Evolutionary conservation across 345 rosid species (phyloP).

Genomic region (Anastatica hierochuntica): DNA sequence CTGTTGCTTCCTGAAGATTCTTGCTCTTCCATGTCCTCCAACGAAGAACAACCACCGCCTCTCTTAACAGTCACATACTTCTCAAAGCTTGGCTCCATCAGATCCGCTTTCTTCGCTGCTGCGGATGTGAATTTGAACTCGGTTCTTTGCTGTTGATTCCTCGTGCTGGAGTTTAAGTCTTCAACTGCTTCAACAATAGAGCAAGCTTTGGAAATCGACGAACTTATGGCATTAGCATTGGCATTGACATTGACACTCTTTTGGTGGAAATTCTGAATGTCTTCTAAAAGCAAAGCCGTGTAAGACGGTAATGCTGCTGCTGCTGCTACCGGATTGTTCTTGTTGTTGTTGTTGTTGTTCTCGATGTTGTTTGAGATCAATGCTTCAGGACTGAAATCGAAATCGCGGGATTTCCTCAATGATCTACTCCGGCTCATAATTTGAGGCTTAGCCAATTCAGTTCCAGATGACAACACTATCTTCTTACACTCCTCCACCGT

Average conservation of each 20-base stretch:
- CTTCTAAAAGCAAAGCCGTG: conserved; percentile 63
- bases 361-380: conserved; percentile 18
- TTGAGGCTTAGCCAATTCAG: conserved; percentile 40
- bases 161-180: no score
- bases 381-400: conserved; percentile 55
- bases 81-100: conserved; percentile 78
- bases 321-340: conserved; percentile 27
- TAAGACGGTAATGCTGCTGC: conserved; percentile 39
- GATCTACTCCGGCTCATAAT: conserved; percentile 58
- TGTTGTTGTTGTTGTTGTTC: conserved; percentile 39
- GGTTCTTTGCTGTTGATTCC: conserved; percentile 30
- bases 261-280: conserved; percentile 88
- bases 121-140: no score
- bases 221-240: conserved; percentile 21
- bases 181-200: no score
- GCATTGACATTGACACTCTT: conserved; percentile 32
- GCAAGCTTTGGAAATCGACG: conserved; percentile 69
- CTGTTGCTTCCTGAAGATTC: conserved; percentile 97
- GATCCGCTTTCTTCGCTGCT: conserved; percentile 45
- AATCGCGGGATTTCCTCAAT: conserved; percentile 57
- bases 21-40: conserved; percentile 57
- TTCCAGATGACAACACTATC: conserved; percentile 18
- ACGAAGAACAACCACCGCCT: conserved; percentile 33
- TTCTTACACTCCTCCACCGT: conserved; percentile 31
- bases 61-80: conserved; percentile 77